Conservation (phyloP, 495 filamentous ascomycete species). For the Xeromyces bisporus region DNA sequence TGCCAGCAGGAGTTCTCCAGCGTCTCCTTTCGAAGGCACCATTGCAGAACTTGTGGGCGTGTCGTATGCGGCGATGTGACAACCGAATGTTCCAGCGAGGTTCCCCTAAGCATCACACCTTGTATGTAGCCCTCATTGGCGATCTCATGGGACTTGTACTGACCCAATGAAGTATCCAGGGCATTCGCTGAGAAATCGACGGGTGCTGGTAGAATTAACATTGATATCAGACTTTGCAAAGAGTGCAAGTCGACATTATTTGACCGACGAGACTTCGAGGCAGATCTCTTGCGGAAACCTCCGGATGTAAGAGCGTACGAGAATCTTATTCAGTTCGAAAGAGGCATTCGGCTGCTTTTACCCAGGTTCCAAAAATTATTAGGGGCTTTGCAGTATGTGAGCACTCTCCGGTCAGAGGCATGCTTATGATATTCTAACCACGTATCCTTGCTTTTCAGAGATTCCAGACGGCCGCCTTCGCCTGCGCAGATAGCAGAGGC, state of each 20-base stretch:
- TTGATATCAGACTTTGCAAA: slow-evolving; percentile 83
- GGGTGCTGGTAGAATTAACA: slow-evolving; percentile 34
- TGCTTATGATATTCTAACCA: too few species aligned
- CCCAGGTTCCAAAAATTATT: slow-evolving; percentile 79
- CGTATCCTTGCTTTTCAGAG: too few species aligned
- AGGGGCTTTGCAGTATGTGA: slow-evolving; percentile 44
- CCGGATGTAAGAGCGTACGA: slow-evolving; percentile 71
- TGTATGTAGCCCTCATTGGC: slow-evolving; percentile 32
- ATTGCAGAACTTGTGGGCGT: slow-evolving; percentile 82
- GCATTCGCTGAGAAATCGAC: slow-evolving; percentile 42
- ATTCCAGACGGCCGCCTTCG: slow-evolving; percentile 55
- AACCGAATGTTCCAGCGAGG: slow-evolving; percentile 71
- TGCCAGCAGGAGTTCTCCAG: slow-evolving; percentile 86
- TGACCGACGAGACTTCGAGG: slow-evolving; percentile 63
- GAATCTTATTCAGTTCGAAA: slow-evolving; percentile 75
- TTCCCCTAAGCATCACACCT: slow-evolving; percentile 59
- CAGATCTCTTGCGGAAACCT: slow-evolving; percentile 48
- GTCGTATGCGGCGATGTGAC: slow-evolving; percentile 78
- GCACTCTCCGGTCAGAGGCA: too few species aligned
- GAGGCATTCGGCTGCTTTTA: slow-evolving; percentile 67
- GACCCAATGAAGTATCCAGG: slow-evolving; percentile 23
- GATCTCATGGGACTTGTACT: slow-evolving; percentile 4
- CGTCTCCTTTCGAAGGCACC: slow-evolving; percentile 80
- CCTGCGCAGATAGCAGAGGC: slow-evolving; percentile 69
- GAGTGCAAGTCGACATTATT: slow-evolving; percentile 79